A percentile compares a stretch with the other conserved stretches of the same genome.
Conservation (phyloP, 148 eudicot species). For the Rhododendron griersonianum region DNA sequence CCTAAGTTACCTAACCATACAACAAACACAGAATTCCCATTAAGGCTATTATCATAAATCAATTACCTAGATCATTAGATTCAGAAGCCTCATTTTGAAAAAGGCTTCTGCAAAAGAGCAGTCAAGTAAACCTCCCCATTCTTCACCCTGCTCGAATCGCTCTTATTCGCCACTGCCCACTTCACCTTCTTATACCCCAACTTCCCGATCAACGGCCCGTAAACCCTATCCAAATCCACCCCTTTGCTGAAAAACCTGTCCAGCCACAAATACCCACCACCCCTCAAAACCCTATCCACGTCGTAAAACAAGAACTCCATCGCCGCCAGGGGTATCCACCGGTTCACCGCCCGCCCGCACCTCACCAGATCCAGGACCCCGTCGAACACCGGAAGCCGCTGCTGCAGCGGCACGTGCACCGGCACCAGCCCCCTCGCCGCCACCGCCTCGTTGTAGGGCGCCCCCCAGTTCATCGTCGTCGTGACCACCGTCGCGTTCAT, state of each 20-base stretch:
- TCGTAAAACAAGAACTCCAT: constrained; percentile 80
- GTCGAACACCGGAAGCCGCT: constrained; percentile 77
- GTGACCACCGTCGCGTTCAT: constrained; percentile 67
- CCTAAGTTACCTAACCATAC: background rate
- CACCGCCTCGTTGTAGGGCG: constrained; percentile 66
- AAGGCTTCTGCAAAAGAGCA: constrained; percentile 86
- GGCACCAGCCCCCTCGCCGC: constrained; percentile 70
- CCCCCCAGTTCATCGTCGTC: constrained; percentile 71
- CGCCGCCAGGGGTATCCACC: constrained; percentile 72
- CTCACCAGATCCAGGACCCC: constrained; percentile 74
- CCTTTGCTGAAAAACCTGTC: constrained; percentile 74
- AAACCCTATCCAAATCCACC: constrained; percentile 71
- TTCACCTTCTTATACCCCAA: constrained; percentile 87
- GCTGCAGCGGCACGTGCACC: constrained; percentile 81
- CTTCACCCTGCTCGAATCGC: constrained; percentile 60
- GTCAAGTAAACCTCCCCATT: constrained; percentile 80
- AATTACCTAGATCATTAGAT: constrained; percentile 22
- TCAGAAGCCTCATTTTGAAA: constrained; percentile 38
- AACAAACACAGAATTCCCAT: background rate
- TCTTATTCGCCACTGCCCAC: constrained; percentile 77
- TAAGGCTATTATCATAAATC: background rate
- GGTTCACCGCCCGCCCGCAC: constrained; percentile 67
- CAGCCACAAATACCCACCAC: constrained; percentile 75
- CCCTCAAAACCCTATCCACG: constrained; percentile 79
- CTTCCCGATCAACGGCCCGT: constrained; percentile 56